Evolutionary conservation across 2,329 filamentous ascomycete species (phyloP).

Genomic region (Fusarium sp.): DNA sequence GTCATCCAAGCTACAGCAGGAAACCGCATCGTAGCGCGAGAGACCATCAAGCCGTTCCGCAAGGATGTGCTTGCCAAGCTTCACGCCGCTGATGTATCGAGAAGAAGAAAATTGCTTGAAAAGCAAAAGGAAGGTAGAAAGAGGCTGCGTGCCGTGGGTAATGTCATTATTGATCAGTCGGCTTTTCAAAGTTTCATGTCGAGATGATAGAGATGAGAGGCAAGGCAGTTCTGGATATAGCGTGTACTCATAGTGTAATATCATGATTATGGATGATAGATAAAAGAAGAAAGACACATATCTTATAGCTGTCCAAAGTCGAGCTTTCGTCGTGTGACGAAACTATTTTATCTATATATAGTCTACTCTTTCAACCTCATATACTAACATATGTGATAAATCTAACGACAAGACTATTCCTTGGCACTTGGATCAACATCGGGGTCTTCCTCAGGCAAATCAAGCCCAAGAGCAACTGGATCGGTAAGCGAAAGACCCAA

Average conservation of each 20-base stretch:
- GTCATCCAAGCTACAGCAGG: constrained; percentile 93
- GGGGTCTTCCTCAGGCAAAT: constrained; percentile 53
- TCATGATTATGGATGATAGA: constrained; percentile 22
- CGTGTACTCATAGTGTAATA: constrained; percentile 39
- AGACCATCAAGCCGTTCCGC: constrained; percentile 95
- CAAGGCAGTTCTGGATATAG: constrained; percentile 1
- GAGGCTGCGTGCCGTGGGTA: constrained; percentile 84
- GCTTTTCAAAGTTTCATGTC: constrained; percentile 95
- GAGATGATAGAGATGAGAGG: constrained; percentile 63
- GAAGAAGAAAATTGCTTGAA: constrained; percentile 88
- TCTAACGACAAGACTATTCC: too few relatives aligned
- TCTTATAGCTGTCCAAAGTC: constrained; percentile 6
- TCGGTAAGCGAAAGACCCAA: constrained; percentile 54
- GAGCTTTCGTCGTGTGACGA: constrained; percentile 9
- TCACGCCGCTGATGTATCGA: constrained; percentile 87
- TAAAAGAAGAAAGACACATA: neutral
- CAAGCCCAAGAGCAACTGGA: constrained; percentile 55
- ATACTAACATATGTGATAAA: too few relatives aligned
- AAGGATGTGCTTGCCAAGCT: constrained; percentile 96
- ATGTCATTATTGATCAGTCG: constrained; percentile 95
- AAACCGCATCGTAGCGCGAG: constrained; percentile 84
- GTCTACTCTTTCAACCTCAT: too few relatives aligned
- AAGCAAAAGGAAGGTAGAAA: constrained; percentile 97
- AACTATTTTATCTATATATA: neutral
- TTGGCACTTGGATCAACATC: constrained; percentile 5